Base-by-base conservation (phyloP, 768 basidiomycete genomes). In the Boletellus sp. region DNA sequence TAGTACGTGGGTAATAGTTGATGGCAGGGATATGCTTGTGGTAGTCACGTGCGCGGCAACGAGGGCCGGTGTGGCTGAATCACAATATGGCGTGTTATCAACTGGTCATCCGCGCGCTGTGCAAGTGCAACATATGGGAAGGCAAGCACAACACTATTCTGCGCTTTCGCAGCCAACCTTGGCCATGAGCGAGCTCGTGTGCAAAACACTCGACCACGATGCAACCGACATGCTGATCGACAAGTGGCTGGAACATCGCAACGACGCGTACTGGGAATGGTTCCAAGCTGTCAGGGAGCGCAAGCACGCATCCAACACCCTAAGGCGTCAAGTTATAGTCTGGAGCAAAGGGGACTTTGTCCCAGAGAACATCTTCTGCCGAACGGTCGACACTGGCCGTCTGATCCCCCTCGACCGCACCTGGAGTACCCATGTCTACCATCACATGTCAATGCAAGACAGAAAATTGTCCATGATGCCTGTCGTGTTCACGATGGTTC, bases 391-490 rank as follows among this genome's bases (percentile, higher is more conserved):
- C 64, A 88, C 87, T 0, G 80, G 83, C 38, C 80, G 87, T 34
- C 68, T 89, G 61, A 87, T 89, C 50, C 87, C 87, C 37, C 80
- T 89, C 58, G 85, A 87, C 74, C 77, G 87, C 51, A 86, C 85
- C 16, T 89, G 87, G 87, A 85, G 83, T 26, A 89, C 86, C 8
- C 84, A 88, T 66, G 83, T 89, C 35, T 88, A 83, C 61, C 85
- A 88, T 64, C 87, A 89, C 52, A 76, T 80, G 52, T 83, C 85
- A 4, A 85, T 87, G 79, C 77, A 81, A 52, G 85, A 87, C 57
- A 75, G 83, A 47, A 84, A 82, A 53, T 65, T 85, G 35, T 80
- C 81, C 22, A 87, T 87, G 85, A 83, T 86, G 77, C 86, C 83
- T 6, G 86, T 89, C 3, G 83, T 89, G 0, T 87, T 86, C 60